phyloP scores from a whole-genome alignment of 768 basidiomycete genomes.

The Cyclocybe aegerita region DNA sequence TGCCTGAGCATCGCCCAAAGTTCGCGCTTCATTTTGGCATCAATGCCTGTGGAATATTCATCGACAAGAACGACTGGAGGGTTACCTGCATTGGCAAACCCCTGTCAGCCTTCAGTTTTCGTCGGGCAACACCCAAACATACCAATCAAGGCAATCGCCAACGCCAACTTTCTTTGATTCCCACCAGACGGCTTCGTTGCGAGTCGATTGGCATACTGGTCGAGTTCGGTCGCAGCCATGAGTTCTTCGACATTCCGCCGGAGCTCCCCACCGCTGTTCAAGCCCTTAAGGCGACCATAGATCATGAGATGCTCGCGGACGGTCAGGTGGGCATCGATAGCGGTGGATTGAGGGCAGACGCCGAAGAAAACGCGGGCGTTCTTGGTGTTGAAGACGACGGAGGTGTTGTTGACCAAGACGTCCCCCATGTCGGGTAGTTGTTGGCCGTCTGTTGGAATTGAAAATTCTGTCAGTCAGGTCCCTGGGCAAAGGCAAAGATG shows the following conservation, averaged over 20 bases:
- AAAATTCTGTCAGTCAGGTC: background rate
- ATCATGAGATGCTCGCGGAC: slow-evolving; percentile 74
- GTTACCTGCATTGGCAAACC: slow-evolving; percentile 32
- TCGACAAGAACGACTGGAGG: slow-evolving; percentile 78
- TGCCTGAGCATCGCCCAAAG: slow-evolving; percentile 77
- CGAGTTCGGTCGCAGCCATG: slow-evolving; percentile 56
- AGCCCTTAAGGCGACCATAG: slow-evolving; percentile 75
- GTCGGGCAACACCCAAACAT: background rate
- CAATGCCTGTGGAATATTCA: slow-evolving; percentile 82
- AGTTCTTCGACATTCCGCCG: slow-evolving; percentile 52
- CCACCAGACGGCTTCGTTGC: slow-evolving; percentile 78
- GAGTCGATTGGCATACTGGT: slow-evolving; percentile 61
- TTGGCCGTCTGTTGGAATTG: slow-evolving; percentile 54
- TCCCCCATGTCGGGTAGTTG: slow-evolving; percentile 67
- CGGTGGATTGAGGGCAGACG: slow-evolving; percentile 84
- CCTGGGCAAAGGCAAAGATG: background rate
- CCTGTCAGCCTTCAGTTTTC: background rate
- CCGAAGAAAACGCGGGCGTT: slow-evolving; percentile 69
- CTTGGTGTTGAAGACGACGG: slow-evolving; percentile 59
- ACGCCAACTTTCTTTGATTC: slow-evolving; percentile 72
- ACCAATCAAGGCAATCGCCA: slow-evolving; percentile 74
- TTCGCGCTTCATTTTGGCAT: slow-evolving; percentile 80
- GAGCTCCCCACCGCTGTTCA: slow-evolving; percentile 48
- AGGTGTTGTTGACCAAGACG: slow-evolving; percentile 62
- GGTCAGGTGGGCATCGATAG: slow-evolving; percentile 75